Conservation (phyloP, 257 asterid genomes). For the Coffea canephora region DNA sequence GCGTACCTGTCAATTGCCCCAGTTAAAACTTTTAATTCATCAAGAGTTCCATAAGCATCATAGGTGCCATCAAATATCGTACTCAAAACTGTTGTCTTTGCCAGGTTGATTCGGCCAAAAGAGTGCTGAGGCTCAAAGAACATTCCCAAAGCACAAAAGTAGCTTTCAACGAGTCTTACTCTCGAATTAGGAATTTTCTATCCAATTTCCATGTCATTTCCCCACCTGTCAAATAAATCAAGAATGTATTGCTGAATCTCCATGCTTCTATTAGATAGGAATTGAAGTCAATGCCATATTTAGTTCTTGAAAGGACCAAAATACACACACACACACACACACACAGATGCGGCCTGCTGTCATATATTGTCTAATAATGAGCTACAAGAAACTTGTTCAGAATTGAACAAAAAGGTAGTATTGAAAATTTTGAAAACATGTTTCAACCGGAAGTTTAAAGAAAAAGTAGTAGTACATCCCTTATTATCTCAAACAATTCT, state of each 20-base stretch:
- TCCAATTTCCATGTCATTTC: background rate
- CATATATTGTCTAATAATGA: too few species aligned
- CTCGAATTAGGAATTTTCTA: background rate
- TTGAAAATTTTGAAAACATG: too few species aligned
- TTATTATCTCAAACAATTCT: slow-evolving; percentile 21
- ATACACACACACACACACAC: too few species aligned
- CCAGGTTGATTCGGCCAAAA: background rate
- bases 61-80: background rate
- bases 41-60: background rate
- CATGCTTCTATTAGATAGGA: too few species aligned
- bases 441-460: too few species aligned
- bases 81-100: background rate
- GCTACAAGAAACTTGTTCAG: too few species aligned
- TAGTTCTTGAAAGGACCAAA: too few species aligned
- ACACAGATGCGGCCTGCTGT: too few species aligned
- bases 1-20: background rate
- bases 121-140: background rate
- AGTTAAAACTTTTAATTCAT: background rate
- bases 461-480: slow-evolving; percentile 2
- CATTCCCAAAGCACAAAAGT: background rate
- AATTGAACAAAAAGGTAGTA: too few species aligned
- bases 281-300: too few species aligned
- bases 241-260: too few species aligned
- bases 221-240: background rate
- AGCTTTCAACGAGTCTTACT: slow-evolving; percentile 3